A percentile compares a stretch with the other conserved stretches of the same genome.
phyloP scores from a whole-genome alignment of 176 grass and related monocot genomes.

The Saccharum officinarum region DNA sequence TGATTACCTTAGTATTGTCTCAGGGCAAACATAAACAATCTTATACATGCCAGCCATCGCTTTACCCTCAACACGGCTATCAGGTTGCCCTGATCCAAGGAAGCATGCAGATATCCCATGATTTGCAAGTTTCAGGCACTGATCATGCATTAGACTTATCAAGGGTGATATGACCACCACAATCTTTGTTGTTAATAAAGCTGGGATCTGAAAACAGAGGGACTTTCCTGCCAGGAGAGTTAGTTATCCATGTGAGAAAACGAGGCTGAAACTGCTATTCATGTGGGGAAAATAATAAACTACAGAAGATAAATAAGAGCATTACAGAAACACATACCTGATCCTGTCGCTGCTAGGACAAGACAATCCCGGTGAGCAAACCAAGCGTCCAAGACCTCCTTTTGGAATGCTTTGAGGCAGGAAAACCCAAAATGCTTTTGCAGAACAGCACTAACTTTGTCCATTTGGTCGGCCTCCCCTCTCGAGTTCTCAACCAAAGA shows the following conservation, averaged over 20 bases:
- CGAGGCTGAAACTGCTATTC: not conserved
- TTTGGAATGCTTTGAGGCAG: slow-evolving; percentile 76
- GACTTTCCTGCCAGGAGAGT: slow-evolving; percentile 71
- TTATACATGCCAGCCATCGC: slow-evolving; percentile 91
- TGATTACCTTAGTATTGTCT: slow-evolving; percentile 84
- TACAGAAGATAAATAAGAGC: not conserved
- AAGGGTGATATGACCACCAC: slow-evolving; percentile 91
- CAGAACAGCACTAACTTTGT: slow-evolving; percentile 49
- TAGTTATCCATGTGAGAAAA: slow-evolving; percentile 32
- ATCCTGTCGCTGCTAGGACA: slow-evolving; percentile 91
- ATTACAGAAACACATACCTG: slow-evolving; percentile 45
- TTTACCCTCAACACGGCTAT: slow-evolving; percentile 75
- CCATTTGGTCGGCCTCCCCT: not conserved
- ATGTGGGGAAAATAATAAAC: not conserved
- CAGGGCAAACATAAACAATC: slow-evolving; percentile 95
- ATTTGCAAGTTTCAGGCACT: slow-evolving; percentile 85
- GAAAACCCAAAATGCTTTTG: slow-evolving; percentile 73
- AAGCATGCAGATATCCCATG: slow-evolving; percentile 93
- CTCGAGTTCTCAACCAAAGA: not conserved
- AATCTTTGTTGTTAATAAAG: slow-evolving; percentile 73
- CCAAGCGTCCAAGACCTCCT: slow-evolving; percentile 85
- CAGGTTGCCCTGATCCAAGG: slow-evolving; percentile 93
- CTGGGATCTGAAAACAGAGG: slow-evolving; percentile 93
- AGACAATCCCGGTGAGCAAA: slow-evolving; percentile 67
- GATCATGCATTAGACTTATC: slow-evolving; percentile 99